phyloP scores from a whole-genome alignment of 2,329 filamentous ascomycete genomes.

The Claviceps africana region DNA sequence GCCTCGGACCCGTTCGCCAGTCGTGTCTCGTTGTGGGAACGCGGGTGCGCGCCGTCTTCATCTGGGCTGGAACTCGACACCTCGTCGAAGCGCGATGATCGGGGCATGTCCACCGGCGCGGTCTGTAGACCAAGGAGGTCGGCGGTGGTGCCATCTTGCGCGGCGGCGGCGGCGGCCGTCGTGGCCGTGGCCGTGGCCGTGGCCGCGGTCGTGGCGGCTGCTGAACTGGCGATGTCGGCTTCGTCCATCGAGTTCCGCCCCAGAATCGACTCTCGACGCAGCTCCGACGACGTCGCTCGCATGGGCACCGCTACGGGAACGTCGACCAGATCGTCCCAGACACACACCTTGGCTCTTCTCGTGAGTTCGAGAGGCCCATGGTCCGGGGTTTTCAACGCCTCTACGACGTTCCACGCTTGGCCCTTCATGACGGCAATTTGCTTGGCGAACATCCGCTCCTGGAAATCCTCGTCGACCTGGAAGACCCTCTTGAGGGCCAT shows the following conservation, averaged over 20 bases:
- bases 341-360: constrained; percentile 76
- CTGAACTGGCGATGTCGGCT: constrained; percentile 62
- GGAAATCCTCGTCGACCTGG: constrained; percentile 84
- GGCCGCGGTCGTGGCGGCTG: constrained; percentile 11
- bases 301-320: constrained; percentile 89
- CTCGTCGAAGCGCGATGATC: constrained; percentile 58
- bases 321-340: constrained; percentile 96
- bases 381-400: constrained; percentile 83
- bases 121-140: constrained; percentile 59
- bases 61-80: constrained; percentile 35
- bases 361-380: constrained; percentile 91
- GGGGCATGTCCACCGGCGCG: constrained; percentile 52
- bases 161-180: constrained; percentile 18
- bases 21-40: constrained; percentile 16
- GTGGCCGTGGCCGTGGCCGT: too few relatives aligned
- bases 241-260: constrained; percentile 46
- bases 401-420: constrained; percentile 97
- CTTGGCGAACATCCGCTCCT: constrained; percentile 96
- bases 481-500: constrained; percentile 76
- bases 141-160: constrained; percentile 10
- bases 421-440: constrained; percentile 99
- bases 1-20: constrained; percentile 11
- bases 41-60: constrained; percentile 26
- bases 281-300: constrained; percentile 71
- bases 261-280: constrained; percentile 49